These are phyloP conservation scores for Exophiala spinifera DNA, from an alignment of 2,329 filamentous ascomycete species.

Conservation along the genomic window DNA sequence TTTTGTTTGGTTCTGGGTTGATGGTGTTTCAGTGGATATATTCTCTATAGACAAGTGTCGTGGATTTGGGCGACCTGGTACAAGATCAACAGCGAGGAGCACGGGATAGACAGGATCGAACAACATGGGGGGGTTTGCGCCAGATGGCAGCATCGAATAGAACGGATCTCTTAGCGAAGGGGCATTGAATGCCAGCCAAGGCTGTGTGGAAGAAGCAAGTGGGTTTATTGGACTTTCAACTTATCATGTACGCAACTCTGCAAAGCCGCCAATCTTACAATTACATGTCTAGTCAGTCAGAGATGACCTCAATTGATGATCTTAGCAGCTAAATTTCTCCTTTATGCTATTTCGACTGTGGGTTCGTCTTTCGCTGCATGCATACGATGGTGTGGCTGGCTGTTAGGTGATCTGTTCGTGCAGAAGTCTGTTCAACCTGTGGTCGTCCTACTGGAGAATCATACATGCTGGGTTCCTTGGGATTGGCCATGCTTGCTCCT, in stretches of 20 bases:
- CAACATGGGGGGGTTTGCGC: slow-evolving; percentile 11
- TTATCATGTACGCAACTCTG: slow-evolving; percentile 2
- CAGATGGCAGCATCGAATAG: slow-evolving; percentile 22
- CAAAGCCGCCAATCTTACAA: slow-evolving; percentile 19
- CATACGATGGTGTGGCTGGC: not conserved
- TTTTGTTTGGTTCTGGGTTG: slow-evolving; percentile 5
- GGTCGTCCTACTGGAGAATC: too few relatives aligned
- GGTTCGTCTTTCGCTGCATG: not conserved
- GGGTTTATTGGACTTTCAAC: slow-evolving; percentile 5
- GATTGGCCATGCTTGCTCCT: not conserved
- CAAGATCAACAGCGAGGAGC: slow-evolving; percentile 22
- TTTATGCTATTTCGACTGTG: not conserved
- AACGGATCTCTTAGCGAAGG: slow-evolving; percentile 13
- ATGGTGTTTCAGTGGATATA: slow-evolving; percentile 1
- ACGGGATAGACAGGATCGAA: slow-evolving; percentile 21
- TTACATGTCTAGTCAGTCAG: slow-evolving; percentile 22
- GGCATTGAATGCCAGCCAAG: slow-evolving; percentile 6
- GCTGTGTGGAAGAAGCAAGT: slow-evolving; percentile 4
- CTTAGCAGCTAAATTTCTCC: not conserved
- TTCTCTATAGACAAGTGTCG: not conserved
- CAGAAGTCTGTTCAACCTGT: too few relatives aligned
- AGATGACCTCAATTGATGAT: slow-evolving; percentile 16
- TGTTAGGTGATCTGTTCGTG: too few relatives aligned
- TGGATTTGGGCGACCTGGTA: not conserved
- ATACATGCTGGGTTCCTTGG: too few relatives aligned